Percentiles rank a stretch among this genome's conserved stretches.
phyloP scores from a whole-genome alignment of 2,329 filamentous ascomycete genomes.

The Calonectria ilicicola region DNA sequence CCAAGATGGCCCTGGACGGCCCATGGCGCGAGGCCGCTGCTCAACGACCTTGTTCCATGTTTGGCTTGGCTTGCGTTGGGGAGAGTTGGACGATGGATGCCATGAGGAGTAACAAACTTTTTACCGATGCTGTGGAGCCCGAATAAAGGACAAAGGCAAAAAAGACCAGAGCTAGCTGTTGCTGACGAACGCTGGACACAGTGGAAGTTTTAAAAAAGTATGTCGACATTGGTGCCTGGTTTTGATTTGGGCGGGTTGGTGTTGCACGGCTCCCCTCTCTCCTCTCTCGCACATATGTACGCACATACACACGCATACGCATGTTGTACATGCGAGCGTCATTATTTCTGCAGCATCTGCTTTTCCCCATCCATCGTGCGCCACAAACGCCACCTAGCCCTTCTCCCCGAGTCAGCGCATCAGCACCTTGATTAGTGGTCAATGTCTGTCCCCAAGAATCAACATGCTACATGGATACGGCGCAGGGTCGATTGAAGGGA shows the following conservation, averaged over 20 bases:
- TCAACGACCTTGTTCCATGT: not conserved
- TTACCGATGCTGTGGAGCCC: not conserved
- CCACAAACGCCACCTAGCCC: not conserved
- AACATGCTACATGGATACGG: not conserved
- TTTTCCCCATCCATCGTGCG: not conserved
- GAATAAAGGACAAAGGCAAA: not conserved
- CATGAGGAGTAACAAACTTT: constrained; percentile 6
- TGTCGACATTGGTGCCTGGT: not conserved
- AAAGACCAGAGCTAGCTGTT: not conserved
- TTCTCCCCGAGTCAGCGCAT: constrained; percentile 1
- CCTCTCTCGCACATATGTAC: no score
- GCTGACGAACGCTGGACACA: not conserved
- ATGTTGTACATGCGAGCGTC: constrained; percentile 11
- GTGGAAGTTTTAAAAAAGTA: not conserved
- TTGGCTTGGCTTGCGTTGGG: not conserved
- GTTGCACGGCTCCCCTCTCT: not conserved
- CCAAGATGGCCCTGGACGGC: not conserved
- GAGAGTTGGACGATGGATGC: constrained; percentile 7
- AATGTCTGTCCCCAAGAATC: not conserved
- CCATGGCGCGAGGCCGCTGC: not conserved
- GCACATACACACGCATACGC: not conserved
- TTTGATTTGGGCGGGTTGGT: not conserved
- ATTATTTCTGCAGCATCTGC: not conserved
- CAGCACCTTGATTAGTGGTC: not conserved
- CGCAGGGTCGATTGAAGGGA: not conserved